phyloP scores from a whole-genome alignment of 352 stramenopile genomes.

The Globisporangium polare region DNA sequence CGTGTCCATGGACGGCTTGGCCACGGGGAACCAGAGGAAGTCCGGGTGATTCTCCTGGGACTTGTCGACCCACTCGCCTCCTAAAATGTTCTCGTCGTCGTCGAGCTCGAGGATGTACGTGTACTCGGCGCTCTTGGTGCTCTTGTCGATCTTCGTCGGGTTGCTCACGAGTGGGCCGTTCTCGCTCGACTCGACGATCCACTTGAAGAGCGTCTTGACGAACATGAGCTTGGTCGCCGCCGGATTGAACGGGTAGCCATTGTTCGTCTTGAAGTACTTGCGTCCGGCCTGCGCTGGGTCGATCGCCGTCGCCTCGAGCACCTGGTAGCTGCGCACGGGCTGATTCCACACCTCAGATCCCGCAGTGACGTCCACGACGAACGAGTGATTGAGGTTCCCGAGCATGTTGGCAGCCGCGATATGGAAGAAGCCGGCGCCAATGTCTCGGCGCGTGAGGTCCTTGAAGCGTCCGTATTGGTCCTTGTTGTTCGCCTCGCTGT shows the following conservation, averaged over 20 bases:
- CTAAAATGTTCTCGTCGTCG: constrained; percentile 49
- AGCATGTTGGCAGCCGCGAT: constrained; percentile 51
- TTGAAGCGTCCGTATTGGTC: constrained; percentile 48
- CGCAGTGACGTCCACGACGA: constrained; percentile 50
- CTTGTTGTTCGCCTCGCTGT: constrained; percentile 33
- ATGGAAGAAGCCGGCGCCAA: constrained; percentile 55
- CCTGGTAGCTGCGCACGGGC: constrained; percentile 36
- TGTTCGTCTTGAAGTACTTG: constrained; percentile 33
- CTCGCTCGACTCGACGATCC: constrained; percentile 45
- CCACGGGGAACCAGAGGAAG: constrained; percentile 64
- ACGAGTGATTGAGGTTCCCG: constrained; percentile 38
- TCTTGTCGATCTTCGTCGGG: constrained; percentile 40
- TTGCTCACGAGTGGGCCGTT: constrained; percentile 40
- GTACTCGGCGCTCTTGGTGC: constrained; percentile 48
- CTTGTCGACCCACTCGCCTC: constrained; percentile 56
- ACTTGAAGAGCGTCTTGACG: constrained; percentile 49
- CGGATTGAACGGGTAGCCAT: constrained; percentile 58
- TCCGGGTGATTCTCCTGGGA: constrained; percentile 55
- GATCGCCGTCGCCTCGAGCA: constrained; percentile 31
- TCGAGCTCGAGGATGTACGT: constrained; percentile 65
- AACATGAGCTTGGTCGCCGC: constrained; percentile 39
- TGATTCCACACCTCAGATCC: constrained; percentile 62
- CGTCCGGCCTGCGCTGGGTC: constrained; percentile 25
- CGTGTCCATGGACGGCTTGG: constrained; percentile 28
- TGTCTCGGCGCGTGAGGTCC: constrained; percentile 33